These are phyloP conservation scores for Chloris gayana DNA, from an alignment of 176 grass and related monocot species.

Conservation along the genomic window DNA sequence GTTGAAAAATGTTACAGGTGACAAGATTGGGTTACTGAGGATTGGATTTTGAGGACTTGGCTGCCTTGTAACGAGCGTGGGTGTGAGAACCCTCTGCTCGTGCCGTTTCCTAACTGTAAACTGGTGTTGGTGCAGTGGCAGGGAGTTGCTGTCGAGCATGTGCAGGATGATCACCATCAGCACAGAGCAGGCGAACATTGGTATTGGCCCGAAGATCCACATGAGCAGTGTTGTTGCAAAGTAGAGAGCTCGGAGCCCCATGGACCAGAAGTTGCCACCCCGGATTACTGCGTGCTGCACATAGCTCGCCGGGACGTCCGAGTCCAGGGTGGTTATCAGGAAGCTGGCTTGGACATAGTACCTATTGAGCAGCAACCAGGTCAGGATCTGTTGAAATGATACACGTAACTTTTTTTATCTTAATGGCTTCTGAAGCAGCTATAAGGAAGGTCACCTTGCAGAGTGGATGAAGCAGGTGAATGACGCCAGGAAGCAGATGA, in stretches of 20 bases:
- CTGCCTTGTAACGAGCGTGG: not conserved
- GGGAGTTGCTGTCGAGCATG: constrained; percentile 73
- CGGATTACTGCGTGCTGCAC: constrained; percentile 73
- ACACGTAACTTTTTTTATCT: too few relatives aligned
- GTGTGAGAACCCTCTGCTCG: constrained; percentile 20
- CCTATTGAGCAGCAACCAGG: constrained; percentile 29
- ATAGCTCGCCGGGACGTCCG: constrained; percentile 75
- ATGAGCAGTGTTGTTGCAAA: constrained; percentile 82
- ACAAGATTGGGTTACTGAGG: constrained; percentile 36
- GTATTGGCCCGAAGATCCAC: constrained; percentile 91
- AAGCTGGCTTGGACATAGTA: constrained; percentile 96
- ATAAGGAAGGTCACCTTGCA: constrained; percentile 34
- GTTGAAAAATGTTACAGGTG: constrained; percentile 44
- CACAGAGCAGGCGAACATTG: constrained; percentile 74
- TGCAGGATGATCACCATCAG: constrained; percentile 80
- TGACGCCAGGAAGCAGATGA: constrained; percentile 80
- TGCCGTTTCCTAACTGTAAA: constrained; percentile 40
- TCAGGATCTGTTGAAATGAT: not conserved
- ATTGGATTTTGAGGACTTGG: constrained; percentile 30
- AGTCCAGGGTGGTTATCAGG: constrained; percentile 78
- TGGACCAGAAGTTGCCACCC: constrained; percentile 83
- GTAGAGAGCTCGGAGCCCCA: constrained; percentile 82
- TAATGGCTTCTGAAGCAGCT: too few relatives aligned
- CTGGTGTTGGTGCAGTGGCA: constrained; percentile 77
- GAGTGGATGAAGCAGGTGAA: constrained; percentile 99